Evolutionary conservation across 768 basidiomycete species (phyloP).

Genomic region (Calocybe indica): DNA sequence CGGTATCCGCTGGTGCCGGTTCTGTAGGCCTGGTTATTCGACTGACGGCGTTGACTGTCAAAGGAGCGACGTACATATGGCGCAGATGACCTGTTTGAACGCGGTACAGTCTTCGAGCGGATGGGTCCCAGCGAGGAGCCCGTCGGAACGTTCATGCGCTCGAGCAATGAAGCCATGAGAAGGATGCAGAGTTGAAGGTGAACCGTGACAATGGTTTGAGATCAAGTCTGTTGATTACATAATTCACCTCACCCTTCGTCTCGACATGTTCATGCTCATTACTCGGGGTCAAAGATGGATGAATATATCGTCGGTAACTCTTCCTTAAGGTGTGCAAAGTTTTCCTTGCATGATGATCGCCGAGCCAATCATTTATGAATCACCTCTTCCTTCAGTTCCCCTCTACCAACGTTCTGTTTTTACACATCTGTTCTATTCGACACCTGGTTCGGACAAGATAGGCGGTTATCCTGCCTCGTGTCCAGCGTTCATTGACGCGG

Average conservation of each 20-base stretch:
- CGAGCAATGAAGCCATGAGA: conserved; percentile 51
- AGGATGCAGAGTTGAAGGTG: too few species aligned
- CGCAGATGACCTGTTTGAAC: conserved; percentile 31
- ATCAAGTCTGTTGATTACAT: too few species aligned
- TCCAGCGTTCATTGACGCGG: conserved; percentile 64
- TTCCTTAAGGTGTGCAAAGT: too few species aligned
- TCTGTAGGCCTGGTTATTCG: conserved; percentile 22
- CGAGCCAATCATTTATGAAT: conserved; percentile 39
- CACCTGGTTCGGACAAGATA: conserved; percentile 16
- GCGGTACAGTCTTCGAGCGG: conserved; percentile 30
- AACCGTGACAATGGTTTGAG: too few species aligned
- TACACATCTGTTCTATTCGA: conserved; percentile 37
- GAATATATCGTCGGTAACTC: too few species aligned
- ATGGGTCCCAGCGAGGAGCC: conserved; percentile 36
- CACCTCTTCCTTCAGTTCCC: conserved; percentile 30
- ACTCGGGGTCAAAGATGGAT: too few species aligned
- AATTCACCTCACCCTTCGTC: too few species aligned
- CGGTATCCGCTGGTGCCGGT: conserved; percentile 47
- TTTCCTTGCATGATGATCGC: too few species aligned
- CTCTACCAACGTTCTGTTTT: conserved; percentile 40
- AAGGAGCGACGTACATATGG: conserved; percentile 47
- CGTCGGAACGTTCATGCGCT: conserved; percentile 46
- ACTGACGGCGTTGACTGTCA: conserved; percentile 11
- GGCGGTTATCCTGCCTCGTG: conserved; percentile 36
- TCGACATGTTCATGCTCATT: too few species aligned